Percentiles rank a stretch among this genome's conserved stretches.
These are phyloP conservation scores for Globisporangium takayamanum DNA, from an alignment of 352 stramenopile genomes.

Conservation along the genomic window DNA sequence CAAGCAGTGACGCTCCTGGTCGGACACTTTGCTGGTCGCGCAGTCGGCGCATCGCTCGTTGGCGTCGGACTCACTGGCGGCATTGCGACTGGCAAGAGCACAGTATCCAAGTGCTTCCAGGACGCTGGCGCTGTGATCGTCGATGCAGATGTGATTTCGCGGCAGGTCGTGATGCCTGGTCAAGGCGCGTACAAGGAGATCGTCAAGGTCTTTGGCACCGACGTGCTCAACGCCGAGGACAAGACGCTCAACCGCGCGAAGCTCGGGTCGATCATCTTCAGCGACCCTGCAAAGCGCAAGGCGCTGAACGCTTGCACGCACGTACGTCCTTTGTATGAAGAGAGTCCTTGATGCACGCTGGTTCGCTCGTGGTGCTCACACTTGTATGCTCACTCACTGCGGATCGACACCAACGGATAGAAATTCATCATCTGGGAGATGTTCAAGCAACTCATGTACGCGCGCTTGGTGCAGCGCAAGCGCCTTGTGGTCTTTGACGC, in stretches of 20 bases:
- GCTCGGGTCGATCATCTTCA: slow-evolving; percentile 83
- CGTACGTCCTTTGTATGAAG: slow-evolving; percentile 9
- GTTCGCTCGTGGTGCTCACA: too few relatives aligned
- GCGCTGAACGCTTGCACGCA: slow-evolving; percentile 78
- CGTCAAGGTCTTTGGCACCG: slow-evolving; percentile 57
- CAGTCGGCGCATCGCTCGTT: slow-evolving; percentile 51
- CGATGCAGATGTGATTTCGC: slow-evolving; percentile 74
- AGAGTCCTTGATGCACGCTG: background rate
- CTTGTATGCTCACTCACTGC: too few relatives aligned
- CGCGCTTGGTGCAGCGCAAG: slow-evolving; percentile 59
- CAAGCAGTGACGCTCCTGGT: slow-evolving; percentile 18
- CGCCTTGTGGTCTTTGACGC: slow-evolving; percentile 75
- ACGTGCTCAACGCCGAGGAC: slow-evolving; percentile 69
- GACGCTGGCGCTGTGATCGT: slow-evolving; percentile 64
- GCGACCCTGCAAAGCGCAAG: slow-evolving; percentile 58
- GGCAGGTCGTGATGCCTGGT: slow-evolving; percentile 74
- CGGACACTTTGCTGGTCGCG: slow-evolving; percentile 30
- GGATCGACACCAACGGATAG: slow-evolving; percentile 9
- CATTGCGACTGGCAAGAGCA: slow-evolving; percentile 82
- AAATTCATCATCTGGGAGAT: slow-evolving; percentile 86
- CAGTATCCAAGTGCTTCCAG: slow-evolving; percentile 58
- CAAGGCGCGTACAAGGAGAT: slow-evolving; percentile 70
- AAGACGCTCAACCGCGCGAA: slow-evolving; percentile 77
- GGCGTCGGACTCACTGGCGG: slow-evolving; percentile 77
- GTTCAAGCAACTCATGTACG: slow-evolving; percentile 80